These are phyloP conservation scores for Tricholoma terreum DNA, from an alignment of 768 basidiomycete genomes.

Conservation along the genomic window DNA sequence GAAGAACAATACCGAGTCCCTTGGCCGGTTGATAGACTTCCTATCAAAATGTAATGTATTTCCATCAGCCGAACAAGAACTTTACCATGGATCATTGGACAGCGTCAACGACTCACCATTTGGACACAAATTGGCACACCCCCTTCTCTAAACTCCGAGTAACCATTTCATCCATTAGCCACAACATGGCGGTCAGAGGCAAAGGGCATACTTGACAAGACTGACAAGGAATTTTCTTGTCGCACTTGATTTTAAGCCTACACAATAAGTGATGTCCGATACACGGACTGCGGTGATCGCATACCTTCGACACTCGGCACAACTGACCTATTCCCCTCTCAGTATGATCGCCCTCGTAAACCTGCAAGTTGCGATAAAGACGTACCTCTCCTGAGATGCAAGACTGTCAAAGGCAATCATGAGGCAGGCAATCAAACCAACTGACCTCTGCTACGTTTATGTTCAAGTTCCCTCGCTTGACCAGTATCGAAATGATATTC, in stretches of 20 bases:
- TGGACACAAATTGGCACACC: constrained; percentile 68
- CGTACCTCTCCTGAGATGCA: constrained; percentile 28
- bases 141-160: constrained; percentile 44
- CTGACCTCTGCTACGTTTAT: constrained; percentile 65
- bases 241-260: constrained; percentile 78
- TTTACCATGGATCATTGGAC: too few species aligned
- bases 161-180: neutral
- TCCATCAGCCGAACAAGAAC: neutral
- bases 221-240: constrained; percentile 79
- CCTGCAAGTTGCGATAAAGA: constrained; percentile 1
- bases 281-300: constrained; percentile 49
- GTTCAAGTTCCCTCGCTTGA: constrained; percentile 65
- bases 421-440: neutral
- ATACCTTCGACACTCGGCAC: constrained; percentile 76
- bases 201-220: constrained; percentile 57
- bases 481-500: constrained; percentile 48
- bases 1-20: constrained; percentile 54
- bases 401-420: constrained; percentile 10
- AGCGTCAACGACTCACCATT: constrained; percentile 49
- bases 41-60: constrained; percentile 27
- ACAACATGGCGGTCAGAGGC: neutral
- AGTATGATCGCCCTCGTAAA: constrained; percentile 1
- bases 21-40: constrained; percentile 73
- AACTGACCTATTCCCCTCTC: constrained; percentile 53
- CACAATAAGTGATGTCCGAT: constrained; percentile 11